Conservation (phyloP, 495 filamentous ascomycete species). For the Hypoxylon crocopeplum region DNA sequence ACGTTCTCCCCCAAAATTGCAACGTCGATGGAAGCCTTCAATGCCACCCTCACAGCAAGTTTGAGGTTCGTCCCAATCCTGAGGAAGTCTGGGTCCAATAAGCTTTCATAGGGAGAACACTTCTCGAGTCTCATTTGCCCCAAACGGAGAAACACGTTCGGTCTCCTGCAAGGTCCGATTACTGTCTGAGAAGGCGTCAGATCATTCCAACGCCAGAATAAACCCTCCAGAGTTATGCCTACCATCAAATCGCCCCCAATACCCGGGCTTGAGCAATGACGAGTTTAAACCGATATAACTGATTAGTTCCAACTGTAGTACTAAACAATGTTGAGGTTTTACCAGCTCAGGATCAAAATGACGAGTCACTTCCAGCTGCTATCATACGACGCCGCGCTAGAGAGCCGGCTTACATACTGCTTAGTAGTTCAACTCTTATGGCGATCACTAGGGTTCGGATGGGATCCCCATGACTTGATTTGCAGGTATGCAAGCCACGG, state of each 20-base stretch:
- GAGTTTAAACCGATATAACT: not conserved
- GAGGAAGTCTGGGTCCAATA: conserved; percentile 32
- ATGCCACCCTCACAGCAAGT: conserved; percentile 26
- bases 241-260: conserved; percentile 1
- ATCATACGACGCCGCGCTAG: conserved; percentile 24
- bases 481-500: conserved; percentile 32
- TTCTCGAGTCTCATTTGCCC: conserved; percentile 29
- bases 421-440: conserved; percentile 32
- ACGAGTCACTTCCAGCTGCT: conserved; percentile 30
- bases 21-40: conserved; percentile 21
- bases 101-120: conserved; percentile 22
- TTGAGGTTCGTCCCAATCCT: conserved; percentile 32
- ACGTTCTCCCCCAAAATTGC: conserved; percentile 6
- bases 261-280: not conserved
- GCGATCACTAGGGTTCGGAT: conserved; percentile 29
- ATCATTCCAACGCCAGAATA: conserved; percentile 7
- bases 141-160: conserved; percentile 22
- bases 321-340: conserved; percentile 3
- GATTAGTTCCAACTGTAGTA: conserved; percentile 4
- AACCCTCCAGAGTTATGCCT: not conserved
- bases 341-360: conserved; percentile 20
- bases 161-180: conserved; percentile 14
- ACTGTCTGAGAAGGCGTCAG: not conserved
- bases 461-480: conserved; percentile 23
- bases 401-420: conserved; percentile 23